phyloP scores from a whole-genome alignment of 768 basidiomycete genomes.

The Leccinum arenicola region DNA sequence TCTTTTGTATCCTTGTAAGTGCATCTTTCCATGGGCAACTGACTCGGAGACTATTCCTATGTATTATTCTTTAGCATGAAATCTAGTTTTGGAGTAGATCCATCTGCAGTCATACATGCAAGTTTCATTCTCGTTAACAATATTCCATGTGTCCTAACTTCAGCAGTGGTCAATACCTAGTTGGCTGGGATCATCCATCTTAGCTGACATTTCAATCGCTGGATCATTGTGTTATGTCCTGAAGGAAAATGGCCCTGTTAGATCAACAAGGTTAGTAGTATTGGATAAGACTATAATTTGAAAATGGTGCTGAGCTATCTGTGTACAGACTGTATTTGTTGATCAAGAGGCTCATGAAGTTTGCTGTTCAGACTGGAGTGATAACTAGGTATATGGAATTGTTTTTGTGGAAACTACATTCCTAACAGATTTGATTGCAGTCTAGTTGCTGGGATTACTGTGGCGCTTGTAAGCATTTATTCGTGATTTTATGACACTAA shows the following conservation, averaged over 20 bases:
- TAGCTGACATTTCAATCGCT: slow-evolving; percentile 24
- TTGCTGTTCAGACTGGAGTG: slow-evolving; percentile 27
- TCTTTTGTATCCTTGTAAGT: slow-evolving; percentile 15
- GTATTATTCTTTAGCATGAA: slow-evolving; percentile 1
- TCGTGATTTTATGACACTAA: neutral
- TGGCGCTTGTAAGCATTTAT: slow-evolving; percentile 18
- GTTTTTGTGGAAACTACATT: neutral
- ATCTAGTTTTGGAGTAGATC: neutral
- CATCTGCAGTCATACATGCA: neutral
- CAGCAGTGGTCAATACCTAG: slow-evolving; percentile 19
- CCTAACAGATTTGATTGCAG: slow-evolving; percentile 9
- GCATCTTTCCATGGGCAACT: neutral
- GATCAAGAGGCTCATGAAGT: slow-evolving; percentile 16
- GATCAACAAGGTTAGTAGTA: slow-evolving; percentile 13
- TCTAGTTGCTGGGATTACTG: slow-evolving; percentile 11
- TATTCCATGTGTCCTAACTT: neutral
- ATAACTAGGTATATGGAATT: slow-evolving; percentile 20
- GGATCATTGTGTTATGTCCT: slow-evolving; percentile 17
- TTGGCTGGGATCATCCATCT: slow-evolving; percentile 24
- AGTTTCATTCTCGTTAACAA: neutral
- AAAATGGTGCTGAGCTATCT: neutral
- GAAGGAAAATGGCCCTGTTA: slow-evolving; percentile 1
- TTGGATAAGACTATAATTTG: neutral
- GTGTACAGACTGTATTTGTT: slow-evolving; percentile 12
- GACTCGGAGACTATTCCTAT: neutral